phyloP scores from a whole-genome alignment of 2,329 filamentous ascomycete genomes.

The Emydomyces testavorans region DNA sequence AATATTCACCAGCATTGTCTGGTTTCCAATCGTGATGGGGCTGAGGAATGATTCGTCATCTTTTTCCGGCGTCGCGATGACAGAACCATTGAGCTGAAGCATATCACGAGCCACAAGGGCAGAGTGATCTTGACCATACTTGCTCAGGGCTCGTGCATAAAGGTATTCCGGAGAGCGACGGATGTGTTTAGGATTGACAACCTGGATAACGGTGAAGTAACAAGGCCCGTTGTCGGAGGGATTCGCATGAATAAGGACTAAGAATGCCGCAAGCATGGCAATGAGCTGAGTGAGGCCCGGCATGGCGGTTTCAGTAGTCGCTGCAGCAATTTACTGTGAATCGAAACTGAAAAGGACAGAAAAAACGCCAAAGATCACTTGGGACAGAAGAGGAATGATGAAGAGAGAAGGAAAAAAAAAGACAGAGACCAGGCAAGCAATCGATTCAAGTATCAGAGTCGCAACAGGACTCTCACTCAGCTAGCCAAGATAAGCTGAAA shows the following conservation, averaged over 20 bases:
- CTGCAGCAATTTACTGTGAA: too few relatives aligned
- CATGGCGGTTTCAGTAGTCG: not conserved
- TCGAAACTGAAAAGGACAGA: not conserved
- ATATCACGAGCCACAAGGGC: not conserved
- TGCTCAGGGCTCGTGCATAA: not conserved
- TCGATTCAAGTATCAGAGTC: too few relatives aligned
- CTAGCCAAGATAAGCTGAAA: too few relatives aligned
- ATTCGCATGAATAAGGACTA: not conserved
- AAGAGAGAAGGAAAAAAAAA: too few relatives aligned
- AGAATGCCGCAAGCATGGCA: not conserved
- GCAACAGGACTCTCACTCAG: too few relatives aligned
- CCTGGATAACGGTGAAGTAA: constrained; percentile 10
- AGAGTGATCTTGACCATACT: not conserved
- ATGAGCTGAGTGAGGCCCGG: not conserved
- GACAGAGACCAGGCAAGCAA: too few relatives aligned
- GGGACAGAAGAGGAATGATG: too few relatives aligned
- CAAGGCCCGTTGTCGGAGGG: not conserved
- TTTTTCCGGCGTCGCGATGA: constrained; percentile 35
- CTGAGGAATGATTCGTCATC: constrained; percentile 49
- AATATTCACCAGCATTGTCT: constrained; percentile 54
- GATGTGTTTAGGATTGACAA: not conserved
- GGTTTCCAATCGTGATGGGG: constrained; percentile 53
- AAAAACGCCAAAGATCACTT: too few relatives aligned
- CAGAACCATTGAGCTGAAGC: constrained; percentile 2
- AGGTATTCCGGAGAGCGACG: not conserved